Conservation (phyloP, 306 rosid genomes). For the Rubus idaeus region DNA sequence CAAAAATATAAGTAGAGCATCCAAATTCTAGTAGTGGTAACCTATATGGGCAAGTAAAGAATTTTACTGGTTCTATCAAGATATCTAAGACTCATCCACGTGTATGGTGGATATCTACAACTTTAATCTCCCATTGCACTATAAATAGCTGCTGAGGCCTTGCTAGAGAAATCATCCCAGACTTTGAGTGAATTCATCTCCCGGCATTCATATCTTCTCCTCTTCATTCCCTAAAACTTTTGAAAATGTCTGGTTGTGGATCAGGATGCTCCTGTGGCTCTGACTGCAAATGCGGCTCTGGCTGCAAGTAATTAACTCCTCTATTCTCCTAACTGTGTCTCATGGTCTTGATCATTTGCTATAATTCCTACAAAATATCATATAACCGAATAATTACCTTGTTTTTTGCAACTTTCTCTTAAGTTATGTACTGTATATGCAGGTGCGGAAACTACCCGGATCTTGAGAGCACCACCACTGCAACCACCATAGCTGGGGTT, state of each 20-base stretch:
- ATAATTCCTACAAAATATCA: not conserved
- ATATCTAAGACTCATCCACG: constrained; percentile 27
- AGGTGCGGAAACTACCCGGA: constrained; percentile 2
- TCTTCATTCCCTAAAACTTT: not conserved
- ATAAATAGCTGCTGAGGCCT: constrained; percentile 21
- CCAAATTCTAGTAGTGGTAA: not conserved
- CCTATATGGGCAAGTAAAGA: not conserved
- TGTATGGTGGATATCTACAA: constrained; percentile 35
- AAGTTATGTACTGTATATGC: not conserved
- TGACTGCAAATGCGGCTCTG: constrained; percentile 30
- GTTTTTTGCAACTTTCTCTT: not conserved
- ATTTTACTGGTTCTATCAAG: not conserved
- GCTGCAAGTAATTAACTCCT: constrained; percentile 22
- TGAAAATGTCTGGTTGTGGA: constrained; percentile 19
- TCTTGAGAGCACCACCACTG: constrained; percentile 9
- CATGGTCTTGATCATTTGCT: not conserved
- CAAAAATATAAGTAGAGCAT: not conserved
- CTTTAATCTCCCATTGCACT: not conserved
- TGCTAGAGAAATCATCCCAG: constrained; percentile 13
- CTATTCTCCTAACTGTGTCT: not conserved
- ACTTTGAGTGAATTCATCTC: not conserved
- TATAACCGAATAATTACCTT: no score
- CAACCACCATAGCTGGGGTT: constrained; percentile 12
- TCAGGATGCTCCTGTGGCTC: constrained; percentile 18
- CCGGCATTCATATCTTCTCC: constrained; percentile 3